These are phyloP conservation scores for Fusarium metavorans DNA, from an alignment of 2,329 filamentous ascomycete genomes.

Conservation along the genomic window DNA sequence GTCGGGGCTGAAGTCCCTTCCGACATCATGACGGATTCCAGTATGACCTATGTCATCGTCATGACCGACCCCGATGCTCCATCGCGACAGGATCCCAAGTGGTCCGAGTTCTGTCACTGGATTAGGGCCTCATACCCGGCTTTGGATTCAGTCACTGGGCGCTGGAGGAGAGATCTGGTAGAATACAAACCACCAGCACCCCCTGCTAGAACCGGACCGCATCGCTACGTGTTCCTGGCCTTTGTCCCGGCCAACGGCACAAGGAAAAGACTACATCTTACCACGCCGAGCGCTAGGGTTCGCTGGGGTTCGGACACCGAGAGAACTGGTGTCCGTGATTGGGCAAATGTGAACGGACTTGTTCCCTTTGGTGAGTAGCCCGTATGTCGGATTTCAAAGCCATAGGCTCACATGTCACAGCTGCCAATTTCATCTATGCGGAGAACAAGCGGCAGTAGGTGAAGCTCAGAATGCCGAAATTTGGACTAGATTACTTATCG, in stretches of 20 bases:
- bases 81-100: slow-evolving; percentile 35
- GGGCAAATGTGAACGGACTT: slow-evolving; percentile 36
- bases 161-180: slow-evolving; percentile 19
- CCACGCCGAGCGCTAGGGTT: slow-evolving; percentile 25
- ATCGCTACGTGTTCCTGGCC: slow-evolving; percentile 39
- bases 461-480: not conserved
- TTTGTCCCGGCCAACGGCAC: slow-evolving; percentile 36
- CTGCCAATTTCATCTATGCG: slow-evolving; percentile 41
- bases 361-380: slow-evolving; percentile 32
- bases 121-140: slow-evolving; percentile 10
- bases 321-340: slow-evolving; percentile 33
- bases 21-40: not conserved
- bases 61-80: slow-evolving; percentile 41
- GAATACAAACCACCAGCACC: slow-evolving; percentile 35
- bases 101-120: slow-evolving; percentile 42
- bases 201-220: slow-evolving; percentile 34
- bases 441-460: slow-evolving; percentile 32
- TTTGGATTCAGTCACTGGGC: not conserved
- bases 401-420: slow-evolving; percentile 13
- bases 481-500: not conserved
- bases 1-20: not conserved
- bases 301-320: slow-evolving; percentile 34
- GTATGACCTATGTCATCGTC: slow-evolving; percentile 17
- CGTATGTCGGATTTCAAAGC: not conserved
- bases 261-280: slow-evolving; percentile 23